phyloP scores from a whole-genome alignment of 2,329 filamentous ascomycete genomes.

The Xylariaceae sp. region DNA sequence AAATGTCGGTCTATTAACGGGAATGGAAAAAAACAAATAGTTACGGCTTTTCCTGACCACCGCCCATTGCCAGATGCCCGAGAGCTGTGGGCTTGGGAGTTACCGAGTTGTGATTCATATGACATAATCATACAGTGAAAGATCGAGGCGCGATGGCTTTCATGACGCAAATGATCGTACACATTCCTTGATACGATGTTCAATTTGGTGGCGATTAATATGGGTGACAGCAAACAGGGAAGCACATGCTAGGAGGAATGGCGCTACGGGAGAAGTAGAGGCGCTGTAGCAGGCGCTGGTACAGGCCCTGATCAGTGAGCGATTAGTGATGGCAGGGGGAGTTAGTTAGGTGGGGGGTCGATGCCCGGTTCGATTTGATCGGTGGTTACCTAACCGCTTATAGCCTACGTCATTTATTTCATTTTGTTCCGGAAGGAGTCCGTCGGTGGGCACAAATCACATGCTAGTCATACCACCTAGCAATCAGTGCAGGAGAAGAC shows the following conservation, averaged over 20 bases:
- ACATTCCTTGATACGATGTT: neutral
- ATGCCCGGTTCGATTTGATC: no score
- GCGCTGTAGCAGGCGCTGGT: no score
- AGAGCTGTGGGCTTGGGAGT: neutral
- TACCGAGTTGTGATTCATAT: no score
- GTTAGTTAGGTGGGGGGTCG: neutral
- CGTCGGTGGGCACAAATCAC: constrained; percentile 16
- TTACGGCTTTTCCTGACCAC: neutral
- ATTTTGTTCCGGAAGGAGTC: neutral
- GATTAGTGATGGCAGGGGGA: neutral
- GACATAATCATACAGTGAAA: no score
- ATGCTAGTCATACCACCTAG: constrained; percentile 6
- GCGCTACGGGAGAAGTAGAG: no score
- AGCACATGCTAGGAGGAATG: no score
- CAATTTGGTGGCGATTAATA: neutral
- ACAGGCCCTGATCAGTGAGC: no score
- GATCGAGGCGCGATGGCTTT: no score
- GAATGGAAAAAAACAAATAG: neutral
- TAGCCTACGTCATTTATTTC: neutral
- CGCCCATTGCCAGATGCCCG: neutral
- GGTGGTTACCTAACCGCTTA: neutral
- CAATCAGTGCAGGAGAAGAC: neutral
- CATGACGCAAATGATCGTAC: neutral
- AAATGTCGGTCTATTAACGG: neutral
- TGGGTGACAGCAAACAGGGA: neutral